These are phyloP conservation scores for Sugiyamaella marilandica DNA, from an alignment of 805 yeast genomes.

Conservation along the genomic window DNA sequence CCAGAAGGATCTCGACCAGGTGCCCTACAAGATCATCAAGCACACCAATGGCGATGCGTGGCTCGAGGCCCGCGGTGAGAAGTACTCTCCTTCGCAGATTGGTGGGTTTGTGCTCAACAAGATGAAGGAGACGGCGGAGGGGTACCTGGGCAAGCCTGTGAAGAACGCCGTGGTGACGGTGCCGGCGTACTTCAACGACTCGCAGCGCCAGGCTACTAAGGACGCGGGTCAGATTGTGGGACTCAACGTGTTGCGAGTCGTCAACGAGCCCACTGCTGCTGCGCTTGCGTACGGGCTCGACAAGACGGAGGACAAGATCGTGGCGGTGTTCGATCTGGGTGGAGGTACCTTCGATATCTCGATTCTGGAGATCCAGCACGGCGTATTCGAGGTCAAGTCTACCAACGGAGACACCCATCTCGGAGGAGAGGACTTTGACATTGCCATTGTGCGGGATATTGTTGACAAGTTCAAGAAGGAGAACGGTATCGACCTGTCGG, in stretches of 20 bases:
- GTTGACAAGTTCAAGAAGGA: conserved; percentile 75
- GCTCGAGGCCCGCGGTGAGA: conserved; percentile 84
- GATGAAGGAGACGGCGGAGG: conserved; percentile 94
- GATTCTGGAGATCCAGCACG: conserved; percentile 92
- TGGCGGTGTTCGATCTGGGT: conserved; percentile 96
- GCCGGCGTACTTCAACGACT: conserved; percentile 95
- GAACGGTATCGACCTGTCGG: conserved; percentile 57
- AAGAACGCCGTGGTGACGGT: conserved; percentile 93
- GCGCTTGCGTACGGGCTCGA: conserved; percentile 94
- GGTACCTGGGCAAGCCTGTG: conserved; percentile 76
- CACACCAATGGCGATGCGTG: conserved; percentile 94
- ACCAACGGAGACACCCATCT: conserved; percentile 94
- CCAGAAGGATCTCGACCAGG: conserved; percentile 80
- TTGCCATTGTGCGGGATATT: conserved; percentile 77
- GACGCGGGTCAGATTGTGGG: conserved; percentile 98
- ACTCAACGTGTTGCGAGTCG: conserved; percentile 87
- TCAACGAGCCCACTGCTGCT: conserved; percentile 97
- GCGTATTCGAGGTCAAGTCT: conserved; percentile 96
- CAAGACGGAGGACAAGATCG: conserved; percentile 74
- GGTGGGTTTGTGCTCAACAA: conserved; percentile 92
- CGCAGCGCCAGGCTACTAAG: conserved; percentile 97
- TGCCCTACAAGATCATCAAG: conserved; percentile 86
- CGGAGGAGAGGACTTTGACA: conserved; percentile 93
- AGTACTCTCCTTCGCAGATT: conserved; percentile 91
- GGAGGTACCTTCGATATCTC: conserved; percentile 99